Conservation (phyloP, 192 early-diverging fungal genomes). For the Coemansia umbellata region DNA sequence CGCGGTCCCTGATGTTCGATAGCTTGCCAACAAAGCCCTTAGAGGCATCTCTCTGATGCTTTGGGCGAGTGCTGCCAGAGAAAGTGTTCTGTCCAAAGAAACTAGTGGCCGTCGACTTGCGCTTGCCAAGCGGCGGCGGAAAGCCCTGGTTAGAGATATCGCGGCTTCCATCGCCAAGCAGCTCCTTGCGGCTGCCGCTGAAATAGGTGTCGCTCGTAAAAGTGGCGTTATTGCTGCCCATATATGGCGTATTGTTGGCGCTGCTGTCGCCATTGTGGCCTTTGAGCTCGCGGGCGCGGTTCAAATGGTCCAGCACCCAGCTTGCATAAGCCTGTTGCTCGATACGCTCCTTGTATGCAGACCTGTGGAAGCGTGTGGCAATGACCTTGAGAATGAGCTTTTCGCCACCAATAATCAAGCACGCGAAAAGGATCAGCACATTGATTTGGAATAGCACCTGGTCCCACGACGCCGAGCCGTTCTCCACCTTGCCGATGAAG, state of each 20-base stretch:
- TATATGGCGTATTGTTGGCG: slow-evolving; percentile 17
- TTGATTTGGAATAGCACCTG: slow-evolving; percentile 56
- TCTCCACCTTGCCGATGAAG: slow-evolving; percentile 40
- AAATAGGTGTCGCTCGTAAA: slow-evolving; percentile 15
- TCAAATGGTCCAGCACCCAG: slow-evolving; percentile 58
- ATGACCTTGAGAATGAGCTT: slow-evolving; percentile 62
- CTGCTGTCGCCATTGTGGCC: neutral
- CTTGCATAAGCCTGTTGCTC: slow-evolving; percentile 56
- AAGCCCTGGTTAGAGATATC: neutral
- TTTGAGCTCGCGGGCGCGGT: slow-evolving; percentile 47
- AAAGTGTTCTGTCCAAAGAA: slow-evolving; percentile 30
- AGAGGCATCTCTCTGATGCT: slow-evolving; percentile 20
- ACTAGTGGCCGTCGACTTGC: slow-evolving; percentile 19
- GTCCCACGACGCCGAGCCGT: slow-evolving; percentile 44
- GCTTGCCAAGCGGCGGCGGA: slow-evolving; percentile 29
- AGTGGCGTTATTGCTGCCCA: slow-evolving; percentile 16
- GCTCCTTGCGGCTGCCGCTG: slow-evolving; percentile 34
- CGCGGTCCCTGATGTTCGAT: slow-evolving; percentile 48
- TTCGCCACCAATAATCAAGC: slow-evolving; percentile 53
- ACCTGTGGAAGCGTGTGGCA: slow-evolving; percentile 62
- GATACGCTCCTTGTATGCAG: slow-evolving; percentile 63
- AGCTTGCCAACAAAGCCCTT: slow-evolving; percentile 32
- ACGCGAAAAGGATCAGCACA: slow-evolving; percentile 48
- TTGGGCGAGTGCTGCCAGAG: slow-evolving; percentile 8
- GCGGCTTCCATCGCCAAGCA: slow-evolving; percentile 9